These are phyloP conservation scores for Furculomyces boomerangus DNA, from an alignment of 371 early-diverging fungal species.

Conservation along the genomic window DNA sequence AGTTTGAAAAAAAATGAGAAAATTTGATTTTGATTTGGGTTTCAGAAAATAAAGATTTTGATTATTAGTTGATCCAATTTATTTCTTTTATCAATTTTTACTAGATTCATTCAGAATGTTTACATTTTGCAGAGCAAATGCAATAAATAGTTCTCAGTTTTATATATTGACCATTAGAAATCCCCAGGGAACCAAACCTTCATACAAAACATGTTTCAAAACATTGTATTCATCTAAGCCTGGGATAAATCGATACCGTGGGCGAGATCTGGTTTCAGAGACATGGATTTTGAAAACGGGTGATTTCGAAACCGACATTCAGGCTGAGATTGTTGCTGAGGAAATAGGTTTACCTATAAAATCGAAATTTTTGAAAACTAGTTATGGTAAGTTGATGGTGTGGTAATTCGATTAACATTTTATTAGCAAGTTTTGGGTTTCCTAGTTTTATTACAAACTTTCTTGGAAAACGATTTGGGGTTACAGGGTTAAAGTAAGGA, in stretches of 20 bases:
- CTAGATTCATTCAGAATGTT: too few species aligned
- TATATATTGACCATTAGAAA: too few species aligned
- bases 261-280: background rate
- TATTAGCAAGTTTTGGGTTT: background rate
- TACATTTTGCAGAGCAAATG: too few species aligned
- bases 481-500: background rate
- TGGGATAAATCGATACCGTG: too few species aligned
- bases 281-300: background rate
- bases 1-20: too few species aligned
- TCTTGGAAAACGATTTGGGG: background rate
- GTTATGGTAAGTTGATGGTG: background rate
- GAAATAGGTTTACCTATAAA: background rate
- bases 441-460: background rate
- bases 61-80: too few species aligned
- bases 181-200: too few species aligned
- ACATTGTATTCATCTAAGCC: too few species aligned
- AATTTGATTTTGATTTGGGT: too few species aligned
- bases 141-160: too few species aligned
- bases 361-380: background rate
- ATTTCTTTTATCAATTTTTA: too few species aligned
- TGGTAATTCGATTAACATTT: background rate
- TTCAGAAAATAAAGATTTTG: too few species aligned
- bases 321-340: background rate
- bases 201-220: background rate
- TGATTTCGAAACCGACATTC: background rate